phyloP scores from a whole-genome alignment of 768 basidiomycete genomes.

The Guyanaporus albipodus region DNA sequence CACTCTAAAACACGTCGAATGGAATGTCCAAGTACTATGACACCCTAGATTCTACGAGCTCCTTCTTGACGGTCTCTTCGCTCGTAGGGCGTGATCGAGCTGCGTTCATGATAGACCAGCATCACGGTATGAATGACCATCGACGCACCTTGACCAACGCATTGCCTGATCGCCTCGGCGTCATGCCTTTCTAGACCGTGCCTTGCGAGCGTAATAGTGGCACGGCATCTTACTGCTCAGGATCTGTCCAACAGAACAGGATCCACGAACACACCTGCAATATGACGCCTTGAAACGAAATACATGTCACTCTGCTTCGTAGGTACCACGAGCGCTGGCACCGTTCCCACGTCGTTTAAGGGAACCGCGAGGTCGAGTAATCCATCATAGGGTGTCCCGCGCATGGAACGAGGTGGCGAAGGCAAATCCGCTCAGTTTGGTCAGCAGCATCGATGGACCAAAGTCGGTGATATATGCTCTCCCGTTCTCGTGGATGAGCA shows the following conservation, averaged over 20 bases:
- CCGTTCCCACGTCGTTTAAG: conserved; percentile 1
- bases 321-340: neutral
- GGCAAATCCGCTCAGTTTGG: conserved; percentile 4
- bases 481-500: conserved; percentile 35
- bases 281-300: conserved; percentile 22
- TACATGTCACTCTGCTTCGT: conserved; percentile 14
- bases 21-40: neutral
- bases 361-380: conserved; percentile 5
- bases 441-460: conserved; percentile 30
- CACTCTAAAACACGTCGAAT: no score
- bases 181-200: conserved; percentile 4
- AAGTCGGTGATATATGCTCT: conserved; percentile 43
- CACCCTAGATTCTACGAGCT: neutral
- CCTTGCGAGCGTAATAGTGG: conserved; percentile 9
- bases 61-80: conserved; percentile 20
- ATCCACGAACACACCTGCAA: conserved; percentile 11
- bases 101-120: conserved; percentile 24
- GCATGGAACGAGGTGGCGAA: conserved; percentile 18
- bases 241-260: neutral
- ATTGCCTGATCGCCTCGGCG: neutral
- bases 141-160: conserved; percentile 3
- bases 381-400: conserved; percentile 14
- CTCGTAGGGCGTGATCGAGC: conserved; percentile 26
- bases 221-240: conserved; percentile 14
- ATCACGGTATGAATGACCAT: conserved; percentile 11